Percentiles rank a stretch among this genome's conserved stretches.
These are phyloP conservation scores for Bimuria novae-zelandiae DNA, from an alignment of 2,329 filamentous ascomycete species.

Conservation along the genomic window DNA sequence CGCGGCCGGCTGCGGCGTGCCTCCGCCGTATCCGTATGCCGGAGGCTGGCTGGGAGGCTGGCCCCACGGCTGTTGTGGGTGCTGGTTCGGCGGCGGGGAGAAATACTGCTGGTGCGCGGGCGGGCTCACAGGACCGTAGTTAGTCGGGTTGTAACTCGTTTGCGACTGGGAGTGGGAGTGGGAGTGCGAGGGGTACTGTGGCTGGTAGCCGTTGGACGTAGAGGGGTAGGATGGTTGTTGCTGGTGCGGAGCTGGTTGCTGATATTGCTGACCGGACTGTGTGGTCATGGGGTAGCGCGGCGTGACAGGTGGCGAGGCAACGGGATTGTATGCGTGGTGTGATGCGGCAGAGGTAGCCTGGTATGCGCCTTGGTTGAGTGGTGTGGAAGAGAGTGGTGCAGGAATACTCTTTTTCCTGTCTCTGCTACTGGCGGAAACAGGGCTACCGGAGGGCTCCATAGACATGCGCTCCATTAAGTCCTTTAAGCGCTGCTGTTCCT, in stretches of 20 bases:
- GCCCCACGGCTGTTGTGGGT: conserved; percentile 59
- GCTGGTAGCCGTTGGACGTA: conserved; percentile 30
- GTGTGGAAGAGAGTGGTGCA: conserved; percentile 43
- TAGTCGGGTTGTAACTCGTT: conserved; percentile 51
- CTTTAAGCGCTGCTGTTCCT: conserved; percentile 82
- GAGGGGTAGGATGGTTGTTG: conserved; percentile 16
- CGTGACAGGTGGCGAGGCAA: conserved; percentile 52
- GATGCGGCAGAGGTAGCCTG: conserved; percentile 35
- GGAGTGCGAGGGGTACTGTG: conserved; percentile 21
- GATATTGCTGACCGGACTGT: conserved; percentile 34
- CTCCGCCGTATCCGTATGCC: conserved; percentile 58
- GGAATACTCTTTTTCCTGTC: conserved; percentile 47
- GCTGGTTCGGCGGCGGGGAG: conserved; percentile 50
- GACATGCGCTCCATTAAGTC: conserved; percentile 96
- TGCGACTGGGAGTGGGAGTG: conserved; percentile 27
- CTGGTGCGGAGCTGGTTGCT: conserved; percentile 25
- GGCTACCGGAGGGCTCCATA: conserved; percentile 62
- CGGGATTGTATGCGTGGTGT: conserved; percentile 57
- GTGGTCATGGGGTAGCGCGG: conserved; percentile 50
- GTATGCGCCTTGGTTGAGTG: conserved; percentile 32
- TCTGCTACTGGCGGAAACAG: conserved; percentile 36
- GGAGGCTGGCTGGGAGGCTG: conserved; percentile 47
- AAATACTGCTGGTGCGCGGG: conserved; percentile 64
- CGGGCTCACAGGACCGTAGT: conserved; percentile 53
- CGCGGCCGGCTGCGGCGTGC: conserved; percentile 55